Conservation (phyloP, 768 basidiomycete species). For the Russula sp. region DNA sequence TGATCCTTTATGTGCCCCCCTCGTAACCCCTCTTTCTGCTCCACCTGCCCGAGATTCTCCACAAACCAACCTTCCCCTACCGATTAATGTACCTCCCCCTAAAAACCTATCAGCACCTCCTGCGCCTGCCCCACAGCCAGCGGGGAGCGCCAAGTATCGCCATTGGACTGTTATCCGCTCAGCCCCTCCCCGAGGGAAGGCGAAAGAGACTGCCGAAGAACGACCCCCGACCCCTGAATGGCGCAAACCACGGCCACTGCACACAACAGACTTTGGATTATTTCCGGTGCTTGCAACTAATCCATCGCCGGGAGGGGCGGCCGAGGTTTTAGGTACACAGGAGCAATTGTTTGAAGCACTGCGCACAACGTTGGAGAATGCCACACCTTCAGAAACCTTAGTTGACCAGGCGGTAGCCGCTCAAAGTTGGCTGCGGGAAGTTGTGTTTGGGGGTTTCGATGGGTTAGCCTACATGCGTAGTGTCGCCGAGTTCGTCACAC, state of each 20-base stretch:
- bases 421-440: conserved; percentile 60
- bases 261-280: conserved; percentile 55
- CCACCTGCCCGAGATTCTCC: conserved; percentile 26
- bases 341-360: conserved; percentile 28
- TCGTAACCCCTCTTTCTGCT: conserved; percentile 50
- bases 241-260: conserved; percentile 48
- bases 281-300: conserved; percentile 43
- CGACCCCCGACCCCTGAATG: conserved; percentile 36
- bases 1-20: conserved; percentile 49
- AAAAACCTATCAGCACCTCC: conserved; percentile 25
- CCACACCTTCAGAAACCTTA: conserved; percentile 3
- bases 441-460: conserved; percentile 77
- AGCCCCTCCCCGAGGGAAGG: conserved; percentile 39
- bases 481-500: conserved; percentile 61
- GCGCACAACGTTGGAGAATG: conserved; percentile 23
- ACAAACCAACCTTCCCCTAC: conserved; percentile 27
- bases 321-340: conserved; percentile 29
- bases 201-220: conserved; percentile 48
- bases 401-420: conserved; percentile 40
- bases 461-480: conserved; percentile 73
- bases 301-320: conserved; percentile 18
- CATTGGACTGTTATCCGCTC: conserved; percentile 61
- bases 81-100: conserved; percentile 29
- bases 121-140: conserved; percentile 1
- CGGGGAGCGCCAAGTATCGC: conserved; percentile 32